phyloP scores from a whole-genome alignment of 306 rosid species.

The Carpinus viminea region DNA sequence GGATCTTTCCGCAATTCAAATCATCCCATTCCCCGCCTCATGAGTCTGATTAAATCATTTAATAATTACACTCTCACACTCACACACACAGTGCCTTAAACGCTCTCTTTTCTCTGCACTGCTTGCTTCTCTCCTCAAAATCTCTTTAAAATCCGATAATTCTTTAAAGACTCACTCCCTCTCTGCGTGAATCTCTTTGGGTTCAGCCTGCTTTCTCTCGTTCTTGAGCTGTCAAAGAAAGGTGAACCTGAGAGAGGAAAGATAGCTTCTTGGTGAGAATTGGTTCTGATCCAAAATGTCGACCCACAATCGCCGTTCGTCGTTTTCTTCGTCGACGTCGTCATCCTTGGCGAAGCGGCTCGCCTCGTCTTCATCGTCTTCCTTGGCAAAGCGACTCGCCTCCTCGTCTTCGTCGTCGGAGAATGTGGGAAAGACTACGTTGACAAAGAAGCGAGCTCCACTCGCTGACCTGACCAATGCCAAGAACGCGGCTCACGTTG shows the following conservation, averaged over 20 bases:
- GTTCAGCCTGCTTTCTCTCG: constrained; percentile 37
- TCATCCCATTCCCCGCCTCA: constrained; percentile 62
- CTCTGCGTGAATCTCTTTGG: neutral
- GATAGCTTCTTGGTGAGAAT: constrained; percentile 10
- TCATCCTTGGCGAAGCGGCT: constrained; percentile 81
- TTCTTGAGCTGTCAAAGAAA: constrained; percentile 19
- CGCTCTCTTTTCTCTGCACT: constrained; percentile 2
- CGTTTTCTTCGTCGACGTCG: constrained; percentile 71
- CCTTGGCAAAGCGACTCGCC: constrained; percentile 75
- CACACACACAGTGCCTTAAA: neutral
- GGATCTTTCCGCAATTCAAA: constrained; percentile 58
- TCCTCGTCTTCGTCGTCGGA: constrained; percentile 42
- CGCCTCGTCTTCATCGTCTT: constrained; percentile 55
- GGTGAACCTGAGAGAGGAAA: constrained; percentile 4
- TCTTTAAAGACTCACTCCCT: constrained; percentile 6
- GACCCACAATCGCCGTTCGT: constrained; percentile 69
- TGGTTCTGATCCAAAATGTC: constrained; percentile 52
- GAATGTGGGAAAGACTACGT: constrained; percentile 34
- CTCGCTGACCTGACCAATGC: constrained; percentile 77
- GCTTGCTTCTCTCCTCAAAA: neutral
- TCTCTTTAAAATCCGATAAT: constrained; percentile 1
- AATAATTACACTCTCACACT: constrained; percentile 30
- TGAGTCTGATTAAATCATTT: constrained; percentile 30
- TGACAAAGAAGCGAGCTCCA: constrained; percentile 86
- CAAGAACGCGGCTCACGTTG: constrained; percentile 36